Conservation (phyloP, 2,329 filamentous ascomycete genomes). For the Colletotrichum godetiae region DNA sequence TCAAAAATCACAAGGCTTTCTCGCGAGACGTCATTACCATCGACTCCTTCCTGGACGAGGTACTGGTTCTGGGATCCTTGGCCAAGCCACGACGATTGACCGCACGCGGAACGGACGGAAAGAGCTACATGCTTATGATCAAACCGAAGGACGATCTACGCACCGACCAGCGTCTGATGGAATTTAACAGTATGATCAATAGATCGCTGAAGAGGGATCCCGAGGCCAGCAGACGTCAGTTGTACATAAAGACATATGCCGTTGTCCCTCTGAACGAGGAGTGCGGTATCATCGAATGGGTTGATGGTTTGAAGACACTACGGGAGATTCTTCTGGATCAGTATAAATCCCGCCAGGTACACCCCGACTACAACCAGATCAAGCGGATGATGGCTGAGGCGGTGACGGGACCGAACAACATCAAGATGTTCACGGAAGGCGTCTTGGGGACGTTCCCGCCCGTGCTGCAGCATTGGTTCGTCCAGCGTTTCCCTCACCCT, state of each 20-base stretch:
- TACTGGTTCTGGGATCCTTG: constrained; percentile 88
- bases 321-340: constrained; percentile 87
- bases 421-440: constrained; percentile 76
- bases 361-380: constrained; percentile 76
- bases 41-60: constrained; percentile 83
- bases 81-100: constrained; percentile 93
- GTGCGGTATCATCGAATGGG: constrained; percentile 98
- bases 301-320: constrained; percentile 93
- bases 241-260: constrained; percentile 97
- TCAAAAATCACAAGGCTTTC: constrained; percentile 86
- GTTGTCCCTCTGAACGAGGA: constrained; percentile 98
- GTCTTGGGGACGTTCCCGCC: constrained; percentile 78
- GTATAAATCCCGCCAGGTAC: constrained; percentile 80
- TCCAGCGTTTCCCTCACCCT: constrained; percentile 93
- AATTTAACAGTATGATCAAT: constrained; percentile 99
- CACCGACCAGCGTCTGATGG: constrained; percentile 98
- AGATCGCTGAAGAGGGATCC: constrained; percentile 91
- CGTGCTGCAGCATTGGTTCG: constrained; percentile 93
- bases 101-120: constrained; percentile 89
- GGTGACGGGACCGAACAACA: constrained; percentile 66
- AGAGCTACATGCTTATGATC: constrained; percentile 88
- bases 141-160: constrained; percentile 98
- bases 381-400: constrained; percentile 73
- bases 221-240: constrained; percentile 87
- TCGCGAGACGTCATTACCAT: constrained; percentile 89